These are phyloP conservation scores for Collybia sordida DNA, from an alignment of 768 basidiomycete species.

Conservation along the genomic window DNA sequence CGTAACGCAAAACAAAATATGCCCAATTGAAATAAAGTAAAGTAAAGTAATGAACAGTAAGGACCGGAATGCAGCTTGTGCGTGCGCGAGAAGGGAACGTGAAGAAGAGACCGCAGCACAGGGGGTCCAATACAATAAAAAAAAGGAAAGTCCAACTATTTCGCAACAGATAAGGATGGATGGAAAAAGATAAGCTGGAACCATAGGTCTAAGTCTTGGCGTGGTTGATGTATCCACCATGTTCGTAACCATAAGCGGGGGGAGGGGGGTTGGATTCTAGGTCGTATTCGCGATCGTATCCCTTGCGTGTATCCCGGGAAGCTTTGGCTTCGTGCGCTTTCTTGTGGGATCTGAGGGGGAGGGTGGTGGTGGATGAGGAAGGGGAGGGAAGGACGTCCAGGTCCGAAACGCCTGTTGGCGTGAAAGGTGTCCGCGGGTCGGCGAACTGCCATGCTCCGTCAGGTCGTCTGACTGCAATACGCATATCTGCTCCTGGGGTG, in stretches of 20 bases:
- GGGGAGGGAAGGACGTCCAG: constrained; percentile 30
- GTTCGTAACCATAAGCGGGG: constrained; percentile 23
- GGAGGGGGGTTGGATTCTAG: constrained; percentile 22
- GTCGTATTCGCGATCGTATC: constrained; percentile 17
- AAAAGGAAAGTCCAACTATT: neutral
- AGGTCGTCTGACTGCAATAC: constrained; percentile 49
- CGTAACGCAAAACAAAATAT: no score
- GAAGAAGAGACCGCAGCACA: no score
- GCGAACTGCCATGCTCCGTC: constrained; percentile 60
- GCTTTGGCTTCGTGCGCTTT: constrained; percentile 21
- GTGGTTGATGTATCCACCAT: neutral
- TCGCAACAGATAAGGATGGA: neutral
- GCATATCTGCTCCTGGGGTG: constrained; percentile 56
- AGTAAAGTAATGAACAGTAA: no score
- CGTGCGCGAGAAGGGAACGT: no score
- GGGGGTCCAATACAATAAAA: neutral
- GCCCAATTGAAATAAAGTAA: no score
- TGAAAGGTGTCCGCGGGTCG: constrained; percentile 38
- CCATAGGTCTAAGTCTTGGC: neutral
- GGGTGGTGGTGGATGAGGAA: constrained; percentile 15
- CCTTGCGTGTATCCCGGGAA: constrained; percentile 7
- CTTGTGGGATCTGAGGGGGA: constrained; percentile 1
- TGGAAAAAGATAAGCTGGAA: neutral
- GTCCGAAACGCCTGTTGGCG: constrained; percentile 36
- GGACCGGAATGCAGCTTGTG: no score